Base-by-base conservation (phyloP, 2,329 filamentous ascomycete species). In the Malbranchea cinnamomea region DNA sequence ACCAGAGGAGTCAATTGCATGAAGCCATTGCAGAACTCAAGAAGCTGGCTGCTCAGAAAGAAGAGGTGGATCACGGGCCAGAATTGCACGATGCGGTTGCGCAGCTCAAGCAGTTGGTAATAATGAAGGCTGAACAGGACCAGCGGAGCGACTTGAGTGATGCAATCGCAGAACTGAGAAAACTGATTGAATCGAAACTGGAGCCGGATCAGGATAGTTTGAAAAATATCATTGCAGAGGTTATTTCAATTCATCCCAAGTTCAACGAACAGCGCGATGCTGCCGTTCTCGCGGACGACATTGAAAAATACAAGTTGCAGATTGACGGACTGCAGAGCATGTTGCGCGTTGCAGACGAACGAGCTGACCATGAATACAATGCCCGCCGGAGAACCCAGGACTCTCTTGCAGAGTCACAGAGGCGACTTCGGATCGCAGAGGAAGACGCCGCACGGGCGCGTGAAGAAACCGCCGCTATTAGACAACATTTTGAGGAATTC, bases 301-400 rank as follows among this genome's bases (percentile, higher is more conserved):
- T 54, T 2, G 59, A 62, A 32, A 62, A 60, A 24, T 46, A 63
- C n/a, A 59, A 62, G 42, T 50, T 63, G 23, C 71, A 77, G 30
- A 66, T 80, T 13, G 59, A 67, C 21, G 76, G 80, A 25, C 63
- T 85, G 1, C 78, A 84, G 47, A 73, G 72, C 26, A 73, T 73
- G 47, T 60, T 82, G 26, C 67, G 67, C 35, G 55, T 67, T 6
- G 69, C 77, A 20, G 74, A 82, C 40, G 62, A 65, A 20, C 66
- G 67, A 33, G 67, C 66, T 1, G 76, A 83, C 38, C 57, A 70
- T 30, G 77, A 85, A 43, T 57, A 76, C 35, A 60, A 65, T 25
- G 56, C 58, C 27, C 71, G 78, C 35, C 68, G 77, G 31, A 64
- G 71, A 19, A 74, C 75, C 1, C 78, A 85, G 48, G 79, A 85